These are phyloP conservation scores for Yamadazyma triangularis DNA, from an alignment of 1,139 yeast species.

Conservation along the genomic window DNA sequence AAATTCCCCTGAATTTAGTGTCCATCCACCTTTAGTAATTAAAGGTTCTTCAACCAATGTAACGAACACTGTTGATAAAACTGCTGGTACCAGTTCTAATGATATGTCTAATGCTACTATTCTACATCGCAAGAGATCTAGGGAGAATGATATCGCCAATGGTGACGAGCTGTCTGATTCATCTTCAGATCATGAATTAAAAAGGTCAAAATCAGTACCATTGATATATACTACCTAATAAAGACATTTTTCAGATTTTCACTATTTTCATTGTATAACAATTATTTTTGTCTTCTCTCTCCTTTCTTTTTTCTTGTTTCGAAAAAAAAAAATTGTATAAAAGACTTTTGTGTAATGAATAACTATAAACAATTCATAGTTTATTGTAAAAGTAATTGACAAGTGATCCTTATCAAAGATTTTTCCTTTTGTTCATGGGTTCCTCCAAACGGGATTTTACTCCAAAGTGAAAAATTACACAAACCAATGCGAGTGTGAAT, in stretches of 20 bases:
- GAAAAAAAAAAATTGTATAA: too few species aligned
- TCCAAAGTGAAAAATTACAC: not conserved
- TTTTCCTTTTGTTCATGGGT: not conserved
- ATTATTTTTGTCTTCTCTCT: too few species aligned
- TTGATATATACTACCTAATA: constrained; percentile 7
- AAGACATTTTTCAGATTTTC: too few species aligned
- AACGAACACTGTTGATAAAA: too few species aligned
- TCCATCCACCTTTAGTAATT: constrained; percentile 14
- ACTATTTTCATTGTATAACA: too few species aligned
- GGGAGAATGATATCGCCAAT: too few species aligned
- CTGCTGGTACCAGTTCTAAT: too few species aligned
- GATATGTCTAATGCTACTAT: not conserved
- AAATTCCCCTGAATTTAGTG: constrained; percentile 10
- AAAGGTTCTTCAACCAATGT: not conserved
- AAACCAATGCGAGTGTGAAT: too few species aligned
- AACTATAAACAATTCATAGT: not conserved
- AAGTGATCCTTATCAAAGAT: not conserved
- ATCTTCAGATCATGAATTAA: constrained; percentile 11
- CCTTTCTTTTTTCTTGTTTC: too few species aligned
- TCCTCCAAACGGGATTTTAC: not conserved
- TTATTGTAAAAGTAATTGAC: not conserved
- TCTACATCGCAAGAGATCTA: constrained; percentile 1
- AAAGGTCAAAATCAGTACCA: constrained; percentile 20
- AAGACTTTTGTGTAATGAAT: not conserved
- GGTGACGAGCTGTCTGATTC: too few species aligned